phyloP scores from a whole-genome alignment of 225 moss, liverwort and hornwort genomes.

The Physcomitrellopsis africana region DNA sequence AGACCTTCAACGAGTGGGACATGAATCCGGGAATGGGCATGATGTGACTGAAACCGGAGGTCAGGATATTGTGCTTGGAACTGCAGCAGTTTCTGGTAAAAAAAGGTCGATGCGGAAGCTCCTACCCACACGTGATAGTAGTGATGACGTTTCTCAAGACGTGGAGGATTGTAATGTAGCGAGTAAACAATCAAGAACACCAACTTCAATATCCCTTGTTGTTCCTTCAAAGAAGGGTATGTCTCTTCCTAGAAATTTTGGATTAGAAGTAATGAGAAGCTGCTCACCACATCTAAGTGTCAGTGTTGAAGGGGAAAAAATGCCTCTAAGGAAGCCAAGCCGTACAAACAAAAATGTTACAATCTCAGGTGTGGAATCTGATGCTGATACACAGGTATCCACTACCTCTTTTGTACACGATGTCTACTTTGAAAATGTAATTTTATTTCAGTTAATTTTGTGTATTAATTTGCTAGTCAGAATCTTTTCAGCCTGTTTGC shows the following conservation, averaged over 20 bases:
- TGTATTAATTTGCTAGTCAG: too few relatives aligned
- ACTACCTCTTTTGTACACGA: background rate
- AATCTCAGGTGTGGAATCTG: conserved; percentile 46
- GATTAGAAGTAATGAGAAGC: conserved; percentile 22
- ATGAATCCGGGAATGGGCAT: conserved; percentile 10
- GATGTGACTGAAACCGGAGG: conserved; percentile 15
- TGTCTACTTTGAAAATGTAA: background rate
- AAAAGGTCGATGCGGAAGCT: conserved; percentile 35
- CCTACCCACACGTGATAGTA: conserved; percentile 14
- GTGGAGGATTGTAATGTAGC: conserved; percentile 21
- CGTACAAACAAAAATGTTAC: conserved; percentile 28
- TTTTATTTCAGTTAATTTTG: background rate
- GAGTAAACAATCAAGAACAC: conserved; percentile 29
- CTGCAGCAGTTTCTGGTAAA: conserved; percentile 21
- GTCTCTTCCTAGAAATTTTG: conserved; percentile 20
- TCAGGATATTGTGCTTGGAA: conserved; percentile 24
- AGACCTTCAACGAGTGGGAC: conserved; percentile 18
- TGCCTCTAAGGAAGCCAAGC: conserved; percentile 10
- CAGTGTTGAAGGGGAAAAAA: conserved; percentile 16
- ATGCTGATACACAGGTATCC: conserved; percentile 51
- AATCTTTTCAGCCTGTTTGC: background rate
- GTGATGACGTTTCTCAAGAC: conserved; percentile 31
- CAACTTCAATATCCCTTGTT: conserved; percentile 12
- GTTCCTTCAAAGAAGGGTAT: conserved; percentile 25
- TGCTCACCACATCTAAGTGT: conserved; percentile 13